Conservation (phyloP, 441 rosid genomes). For the California macrophylla region DNA sequence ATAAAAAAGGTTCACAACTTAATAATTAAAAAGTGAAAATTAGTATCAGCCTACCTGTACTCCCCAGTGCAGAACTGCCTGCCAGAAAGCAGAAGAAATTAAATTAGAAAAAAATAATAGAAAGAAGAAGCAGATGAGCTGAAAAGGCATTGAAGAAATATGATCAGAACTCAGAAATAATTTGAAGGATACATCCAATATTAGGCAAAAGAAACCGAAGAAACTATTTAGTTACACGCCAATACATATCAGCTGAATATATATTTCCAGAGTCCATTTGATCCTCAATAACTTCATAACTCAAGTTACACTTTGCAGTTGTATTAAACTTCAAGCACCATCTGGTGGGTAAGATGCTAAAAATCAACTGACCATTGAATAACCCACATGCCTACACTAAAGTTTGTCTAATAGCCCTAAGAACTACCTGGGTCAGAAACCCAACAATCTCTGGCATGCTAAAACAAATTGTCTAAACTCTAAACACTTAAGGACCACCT, state of each 20-base stretch:
- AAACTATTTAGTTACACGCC: too few species aligned
- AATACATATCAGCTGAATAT: too few species aligned
- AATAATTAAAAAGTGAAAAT: neutral
- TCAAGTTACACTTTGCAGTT: neutral
- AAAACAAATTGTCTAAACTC: too few species aligned
- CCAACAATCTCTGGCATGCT: too few species aligned
- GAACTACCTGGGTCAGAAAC: neutral
- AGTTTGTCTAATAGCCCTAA: neutral
- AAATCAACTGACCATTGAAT: neutral
- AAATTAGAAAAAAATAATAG: neutral
- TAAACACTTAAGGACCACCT: neutral
- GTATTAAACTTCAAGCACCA: neutral
- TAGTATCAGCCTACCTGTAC: slow-evolving; percentile 40
- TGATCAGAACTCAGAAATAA: neutral
- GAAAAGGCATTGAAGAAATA: neutral
- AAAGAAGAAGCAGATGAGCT: neutral
- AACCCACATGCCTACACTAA: neutral
- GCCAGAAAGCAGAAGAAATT: slow-evolving; percentile 14
- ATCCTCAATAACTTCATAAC: neutral
- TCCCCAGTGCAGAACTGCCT: slow-evolving; percentile 98
- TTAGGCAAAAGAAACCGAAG: neutral
- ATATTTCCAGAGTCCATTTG: neutral
- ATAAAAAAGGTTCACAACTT: neutral
- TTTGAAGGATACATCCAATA: neutral
- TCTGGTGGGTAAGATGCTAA: neutral